These are phyloP conservation scores for Ilyonectria robusta DNA, from an alignment of 2,329 filamentous ascomycete genomes.

Conservation along the genomic window DNA sequence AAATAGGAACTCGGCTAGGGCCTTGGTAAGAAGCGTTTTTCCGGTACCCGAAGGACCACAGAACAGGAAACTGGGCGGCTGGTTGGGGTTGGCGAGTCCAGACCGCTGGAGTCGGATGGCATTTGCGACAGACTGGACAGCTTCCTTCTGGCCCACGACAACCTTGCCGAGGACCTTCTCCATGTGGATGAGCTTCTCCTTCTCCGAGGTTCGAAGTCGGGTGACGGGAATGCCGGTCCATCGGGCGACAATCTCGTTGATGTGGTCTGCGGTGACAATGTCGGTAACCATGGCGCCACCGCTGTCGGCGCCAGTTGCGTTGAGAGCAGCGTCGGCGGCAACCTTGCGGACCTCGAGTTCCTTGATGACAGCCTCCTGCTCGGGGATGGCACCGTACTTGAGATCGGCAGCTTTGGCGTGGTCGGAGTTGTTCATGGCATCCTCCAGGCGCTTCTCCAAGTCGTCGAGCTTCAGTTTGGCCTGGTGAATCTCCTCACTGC, in stretches of 20 bases:
- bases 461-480: constrained; percentile 95
- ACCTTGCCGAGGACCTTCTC: constrained; percentile 86
- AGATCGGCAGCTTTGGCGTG: constrained; percentile 91
- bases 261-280: constrained; percentile 95
- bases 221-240: constrained; percentile 99
- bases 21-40: constrained; percentile 97
- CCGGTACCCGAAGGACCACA: constrained; percentile 98
- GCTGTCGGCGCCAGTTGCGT: constrained; percentile 67
- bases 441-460: constrained; percentile 91
- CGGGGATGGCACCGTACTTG: constrained; percentile 97
- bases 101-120: constrained; percentile 96
- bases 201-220: constrained; percentile 92
- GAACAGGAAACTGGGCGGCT: constrained; percentile 98
- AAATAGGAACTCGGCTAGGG: constrained; percentile 96
- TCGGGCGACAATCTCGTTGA: constrained; percentile 97
- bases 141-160: constrained; percentile 95
- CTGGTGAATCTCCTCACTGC: constrained; percentile 92
- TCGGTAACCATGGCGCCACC: constrained; percentile 88
- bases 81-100: constrained; percentile 94
- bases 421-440: constrained; percentile 90
- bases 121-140: constrained; percentile 92
- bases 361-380: constrained; percentile 86
- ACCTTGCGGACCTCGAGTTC: constrained; percentile 85
- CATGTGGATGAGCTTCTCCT: constrained; percentile 99
- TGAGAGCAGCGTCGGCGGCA: constrained; percentile 81